Base-by-base conservation (phyloP, 2,329 filamentous ascomycete species). In the Epichloe brachyelytri region DNA sequence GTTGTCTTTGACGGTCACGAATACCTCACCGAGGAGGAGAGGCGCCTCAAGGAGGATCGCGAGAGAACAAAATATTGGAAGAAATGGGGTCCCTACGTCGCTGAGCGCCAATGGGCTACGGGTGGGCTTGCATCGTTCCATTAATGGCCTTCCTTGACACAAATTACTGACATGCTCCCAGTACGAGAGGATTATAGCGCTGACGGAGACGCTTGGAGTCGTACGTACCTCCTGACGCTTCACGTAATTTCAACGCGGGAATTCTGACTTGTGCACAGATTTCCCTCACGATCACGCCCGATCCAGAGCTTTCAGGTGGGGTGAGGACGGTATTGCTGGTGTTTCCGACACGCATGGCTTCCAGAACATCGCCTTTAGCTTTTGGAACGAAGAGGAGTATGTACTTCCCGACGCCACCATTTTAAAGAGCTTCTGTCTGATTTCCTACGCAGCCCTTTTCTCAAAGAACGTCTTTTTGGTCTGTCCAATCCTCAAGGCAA, bases 321-420 rank as follows among this genome's bases (percentile, higher is more conserved):
- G 91, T 55, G 91, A 97, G 65, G 91, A 97, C 65, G 91, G 91
- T 56, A 97, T 97, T 69, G 89, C 91, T 51, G 91, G 91, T 64
- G 89, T 97, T 30, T 95, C 71, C 56, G 90, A 96, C 66, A 88
- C 87, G 15, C 91, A 97, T 65, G 89, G 89, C 54, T 72, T 85
- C 50, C 86, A 95, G 69, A 95, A 97, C 67, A 85, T 97, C 67
- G 88, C 86, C 3, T 96, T 97, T 74, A 82, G 88, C 49, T 97
- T 97, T 67, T 97, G 91, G 91, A 97, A 97, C 65, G 90, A 89
- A 67, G 82, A 96, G 72, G 91, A 97, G 89, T 95, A 67, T 37
- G 45, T 33, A 11, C 38, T 5, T 8, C 36, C n/a, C 30, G 33
- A 17, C 17, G 26, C 26, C 26, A 0, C 26, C 15, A 34, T 36